These are phyloP conservation scores for Orbilia brochopaga DNA, from an alignment of 2,329 filamentous ascomycete genomes.

Conservation along the genomic window DNA sequence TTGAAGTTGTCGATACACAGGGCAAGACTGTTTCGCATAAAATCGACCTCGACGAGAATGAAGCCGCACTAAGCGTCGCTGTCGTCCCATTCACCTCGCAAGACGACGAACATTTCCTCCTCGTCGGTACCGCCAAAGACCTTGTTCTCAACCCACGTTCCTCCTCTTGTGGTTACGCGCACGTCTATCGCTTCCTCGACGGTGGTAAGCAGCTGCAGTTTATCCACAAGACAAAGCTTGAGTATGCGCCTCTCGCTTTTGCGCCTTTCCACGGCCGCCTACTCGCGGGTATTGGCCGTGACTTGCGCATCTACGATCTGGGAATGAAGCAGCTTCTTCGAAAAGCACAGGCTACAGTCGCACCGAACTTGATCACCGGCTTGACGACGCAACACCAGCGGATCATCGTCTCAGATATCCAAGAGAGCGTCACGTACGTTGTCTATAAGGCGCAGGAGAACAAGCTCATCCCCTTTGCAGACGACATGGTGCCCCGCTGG, in stretches of 20 bases:
- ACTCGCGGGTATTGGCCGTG: constrained; percentile 80
- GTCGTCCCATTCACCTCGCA: constrained; percentile 86
- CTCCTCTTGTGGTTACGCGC: constrained; percentile 80
- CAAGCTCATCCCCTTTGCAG: constrained; percentile 87
- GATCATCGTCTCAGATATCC: constrained; percentile 88
- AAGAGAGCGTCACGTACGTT: constrained; percentile 87
- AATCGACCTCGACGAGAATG: constrained; percentile 84
- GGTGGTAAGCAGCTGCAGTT: constrained; percentile 89
- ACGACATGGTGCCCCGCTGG: constrained; percentile 88
- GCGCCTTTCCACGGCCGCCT: constrained; percentile 91
- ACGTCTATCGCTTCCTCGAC: constrained; percentile 88
- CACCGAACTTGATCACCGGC: constrained; percentile 81
- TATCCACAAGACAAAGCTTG: constrained; percentile 93
- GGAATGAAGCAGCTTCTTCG: constrained; percentile 90
- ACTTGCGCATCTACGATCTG: constrained; percentile 86
- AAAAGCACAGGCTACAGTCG: constrained; percentile 82
- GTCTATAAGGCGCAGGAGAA: constrained; percentile 94
- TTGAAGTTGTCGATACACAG: constrained; percentile 86
- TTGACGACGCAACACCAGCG: constrained; percentile 89
- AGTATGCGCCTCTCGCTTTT: constrained; percentile 86
- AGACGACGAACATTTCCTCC: constrained; percentile 86
- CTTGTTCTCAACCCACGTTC: constrained; percentile 78
- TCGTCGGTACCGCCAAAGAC: constrained; percentile 93
- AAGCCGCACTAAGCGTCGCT: constrained; percentile 85
- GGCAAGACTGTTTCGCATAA: constrained; percentile 77